Conservation (phyloP, 495 filamentous ascomycete species). For the Penicillium manginii region DNA sequence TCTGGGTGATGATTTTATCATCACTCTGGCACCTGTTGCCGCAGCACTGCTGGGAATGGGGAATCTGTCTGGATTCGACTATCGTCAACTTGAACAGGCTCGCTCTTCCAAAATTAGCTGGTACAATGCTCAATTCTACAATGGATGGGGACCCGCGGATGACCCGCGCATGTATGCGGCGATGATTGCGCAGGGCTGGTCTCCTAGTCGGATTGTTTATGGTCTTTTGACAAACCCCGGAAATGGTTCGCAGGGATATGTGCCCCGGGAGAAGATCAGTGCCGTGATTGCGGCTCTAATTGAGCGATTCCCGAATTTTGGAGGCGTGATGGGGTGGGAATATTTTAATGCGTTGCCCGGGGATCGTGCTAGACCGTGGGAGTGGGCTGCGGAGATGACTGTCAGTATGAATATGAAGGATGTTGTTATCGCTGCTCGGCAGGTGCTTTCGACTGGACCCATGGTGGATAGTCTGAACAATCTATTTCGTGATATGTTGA, state of each 20-base stretch:
- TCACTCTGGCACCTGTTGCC: conserved; percentile 81
- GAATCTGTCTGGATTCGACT: conserved; percentile 78
- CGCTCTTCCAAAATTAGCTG: conserved; percentile 69
- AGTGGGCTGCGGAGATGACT: conserved; percentile 67
- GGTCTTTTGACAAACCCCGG: conserved; percentile 73
- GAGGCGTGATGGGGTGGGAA: conserved; percentile 87
- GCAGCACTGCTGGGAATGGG: conserved; percentile 61
- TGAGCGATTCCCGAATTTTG: conserved; percentile 64
- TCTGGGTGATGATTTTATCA: conserved; percentile 69
- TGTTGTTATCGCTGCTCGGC: conserved; percentile 35
- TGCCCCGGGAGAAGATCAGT: conserved; percentile 51
- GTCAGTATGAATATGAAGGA: conserved; percentile 53
- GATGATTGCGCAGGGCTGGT: conserved; percentile 67
- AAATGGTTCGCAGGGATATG: conserved; percentile 65
- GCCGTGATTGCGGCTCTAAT: conserved; percentile 48
- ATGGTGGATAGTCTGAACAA: conserved; percentile 36
- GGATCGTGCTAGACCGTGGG: conserved; percentile 62
- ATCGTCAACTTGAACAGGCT: conserved; percentile 64
- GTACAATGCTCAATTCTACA: conserved; percentile 89
- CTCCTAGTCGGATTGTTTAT: conserved; percentile 66
- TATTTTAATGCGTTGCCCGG: conserved; percentile 75
- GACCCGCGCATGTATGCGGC: conserved; percentile 63
- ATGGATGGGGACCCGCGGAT: conserved; percentile 71
- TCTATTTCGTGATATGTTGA: conserved; percentile 39
- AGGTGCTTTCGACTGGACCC: conserved; percentile 32